Evolutionary conservation across 495 filamentous ascomycete species (phyloP).

Genomic region (Haplographium delicatum): DNA sequence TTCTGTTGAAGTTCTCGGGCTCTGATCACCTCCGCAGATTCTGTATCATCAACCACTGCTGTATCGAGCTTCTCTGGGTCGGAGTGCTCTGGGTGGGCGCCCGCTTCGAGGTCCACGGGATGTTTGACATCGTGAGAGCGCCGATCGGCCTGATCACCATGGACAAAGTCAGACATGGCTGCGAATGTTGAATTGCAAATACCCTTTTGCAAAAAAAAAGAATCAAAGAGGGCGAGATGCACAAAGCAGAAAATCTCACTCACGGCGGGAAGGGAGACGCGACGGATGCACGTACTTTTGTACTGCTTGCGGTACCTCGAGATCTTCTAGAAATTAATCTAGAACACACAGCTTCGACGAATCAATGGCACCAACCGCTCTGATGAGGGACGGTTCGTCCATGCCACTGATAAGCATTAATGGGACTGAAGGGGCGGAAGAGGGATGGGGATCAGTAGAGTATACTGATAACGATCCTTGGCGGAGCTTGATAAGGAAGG

Average conservation of each 20-base stretch:
- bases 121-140: conserved; percentile 10
- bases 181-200: not conserved
- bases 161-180: conserved; percentile 24
- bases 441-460: not conserved
- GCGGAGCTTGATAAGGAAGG: conserved; percentile 11
- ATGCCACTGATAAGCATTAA: too few relatives aligned
- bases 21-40: conserved; percentile 16
- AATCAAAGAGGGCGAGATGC: not conserved
- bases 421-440: not conserved
- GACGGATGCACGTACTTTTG: not conserved
- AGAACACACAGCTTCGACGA: not conserved
- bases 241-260: not conserved
- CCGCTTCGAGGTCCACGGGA: conserved; percentile 8
- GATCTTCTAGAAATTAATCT: conserved; percentile 2
- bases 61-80: not conserved
- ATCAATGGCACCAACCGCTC: not conserved
- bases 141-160: conserved; percentile 21
- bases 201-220: not conserved
- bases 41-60: not conserved
- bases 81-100: not conserved
- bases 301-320: not conserved
- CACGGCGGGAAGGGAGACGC: not conserved
- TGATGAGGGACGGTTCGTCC: too few relatives aligned
- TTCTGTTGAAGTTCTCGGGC: conserved; percentile 19
- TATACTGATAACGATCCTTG: conserved; percentile 1